Evolutionary conservation across 2,329 filamentous ascomycete species (phyloP).

Genomic region (Leptosphaerulina australis): DNA sequence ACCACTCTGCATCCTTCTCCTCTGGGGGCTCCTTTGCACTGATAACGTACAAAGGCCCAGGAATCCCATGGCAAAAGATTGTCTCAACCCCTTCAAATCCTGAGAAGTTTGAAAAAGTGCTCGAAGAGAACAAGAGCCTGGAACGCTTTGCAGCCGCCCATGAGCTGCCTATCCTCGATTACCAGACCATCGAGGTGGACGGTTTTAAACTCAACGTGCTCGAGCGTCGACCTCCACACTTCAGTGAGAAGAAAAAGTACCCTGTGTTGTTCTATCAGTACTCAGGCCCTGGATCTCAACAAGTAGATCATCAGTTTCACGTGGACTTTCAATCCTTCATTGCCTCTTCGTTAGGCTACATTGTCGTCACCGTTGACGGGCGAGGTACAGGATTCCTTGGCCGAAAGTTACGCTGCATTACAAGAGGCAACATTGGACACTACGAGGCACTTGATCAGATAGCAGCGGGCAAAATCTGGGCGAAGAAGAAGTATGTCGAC

Average conservation of each 20-base stretch:
- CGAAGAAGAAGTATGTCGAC: constrained; percentile 82
- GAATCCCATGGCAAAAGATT: constrained; percentile 89
- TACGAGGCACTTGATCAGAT: constrained; percentile 93
- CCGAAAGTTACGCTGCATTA: constrained; percentile 78
- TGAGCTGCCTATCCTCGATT: constrained; percentile 81
- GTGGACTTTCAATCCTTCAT: constrained; percentile 93
- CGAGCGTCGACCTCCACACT: constrained; percentile 88
- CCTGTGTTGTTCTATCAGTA: constrained; percentile 96
- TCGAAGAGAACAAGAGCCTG: constrained; percentile 80
- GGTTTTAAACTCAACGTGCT: constrained; percentile 74
- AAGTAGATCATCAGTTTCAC: constrained; percentile 77
- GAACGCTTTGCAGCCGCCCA: constrained; percentile 72
- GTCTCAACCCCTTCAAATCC: constrained; percentile 77
- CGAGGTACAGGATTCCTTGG: constrained; percentile 91
- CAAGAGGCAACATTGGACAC: constrained; percentile 82
- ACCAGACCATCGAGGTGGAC: constrained; percentile 83
- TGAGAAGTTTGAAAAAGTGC: constrained; percentile 67
- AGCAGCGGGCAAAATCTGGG: constrained; percentile 83
- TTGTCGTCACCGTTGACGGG: constrained; percentile 93
- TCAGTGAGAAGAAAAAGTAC: constrained; percentile 81
- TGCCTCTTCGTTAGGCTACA: constrained; percentile 82
- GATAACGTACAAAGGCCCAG: constrained; percentile 82
- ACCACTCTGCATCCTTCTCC: constrained; percentile 85
- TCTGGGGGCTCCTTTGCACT: constrained; percentile 79
- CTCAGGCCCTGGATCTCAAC: constrained; percentile 91